These are phyloP conservation scores for Solanum ossicruentum DNA, from an alignment of 257 asterid genomes.

Conservation along the genomic window DNA sequence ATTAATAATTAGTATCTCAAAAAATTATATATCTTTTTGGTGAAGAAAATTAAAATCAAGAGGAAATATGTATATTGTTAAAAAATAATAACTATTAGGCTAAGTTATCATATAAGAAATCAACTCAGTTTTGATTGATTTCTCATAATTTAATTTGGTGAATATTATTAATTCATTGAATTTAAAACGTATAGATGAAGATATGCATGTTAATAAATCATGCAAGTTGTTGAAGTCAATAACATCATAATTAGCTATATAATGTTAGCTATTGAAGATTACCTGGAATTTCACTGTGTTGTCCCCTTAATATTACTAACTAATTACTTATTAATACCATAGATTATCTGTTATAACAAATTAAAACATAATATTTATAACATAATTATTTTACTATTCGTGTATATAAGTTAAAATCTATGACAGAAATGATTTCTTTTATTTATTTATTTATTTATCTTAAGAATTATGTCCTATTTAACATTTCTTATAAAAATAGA, in stretches of 20 bases:
- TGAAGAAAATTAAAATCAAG: background rate
- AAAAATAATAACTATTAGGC: background rate
- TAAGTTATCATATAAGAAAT: background rate
- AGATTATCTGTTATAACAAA: background rate
- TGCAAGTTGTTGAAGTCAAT: background rate
- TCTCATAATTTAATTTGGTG: background rate
- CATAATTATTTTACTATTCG: background rate
- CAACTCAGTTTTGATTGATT: background rate
- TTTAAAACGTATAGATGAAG: background rate
- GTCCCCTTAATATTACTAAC: background rate
- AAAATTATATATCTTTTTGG: background rate
- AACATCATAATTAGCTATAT: background rate
- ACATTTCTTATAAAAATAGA: background rate
- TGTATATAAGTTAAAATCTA: background rate
- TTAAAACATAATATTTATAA: background rate
- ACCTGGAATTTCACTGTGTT: background rate
- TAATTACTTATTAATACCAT: background rate
- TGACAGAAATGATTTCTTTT: background rate
- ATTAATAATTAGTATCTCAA: background rate
- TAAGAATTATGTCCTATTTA: background rate
- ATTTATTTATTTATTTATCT: background rate
- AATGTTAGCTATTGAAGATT: background rate
- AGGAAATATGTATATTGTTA: background rate
- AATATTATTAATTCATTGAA: background rate
- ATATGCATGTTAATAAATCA: background rate